Base-by-base conservation (phyloP, 306 rosid genomes). In the Vachellia pachyceras region DNA sequence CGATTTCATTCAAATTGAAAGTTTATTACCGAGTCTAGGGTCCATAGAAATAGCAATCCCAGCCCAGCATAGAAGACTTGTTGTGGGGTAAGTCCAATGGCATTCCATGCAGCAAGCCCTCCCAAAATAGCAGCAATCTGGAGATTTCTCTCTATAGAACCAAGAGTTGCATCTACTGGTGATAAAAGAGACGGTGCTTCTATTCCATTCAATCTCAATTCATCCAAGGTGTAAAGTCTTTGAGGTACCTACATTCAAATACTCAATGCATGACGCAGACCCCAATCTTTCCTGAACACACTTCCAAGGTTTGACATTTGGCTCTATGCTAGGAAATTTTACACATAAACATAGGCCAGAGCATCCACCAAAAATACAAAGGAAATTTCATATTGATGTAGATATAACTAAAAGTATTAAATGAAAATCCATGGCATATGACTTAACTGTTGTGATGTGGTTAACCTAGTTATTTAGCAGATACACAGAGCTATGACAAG, bases 141-240 rank as follows among this genome's bases (percentile, higher is more conserved):
- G 47, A 93, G 85, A 77, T 88, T 91, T 72, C 98, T 88, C 78
- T 95, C 89, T 13, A n/a, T n/a, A 17, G 97, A 86, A 80, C 97
- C 98, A 73, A 95, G 98, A 75, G 98, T 95, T 33, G 90, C 23
- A 78, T 95, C 99, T 39, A 80, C 93, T 0, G 97, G 98, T 15
- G 98, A 93, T 7, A 95, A 80, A 86, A 95, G 97, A 68, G 99
- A 89, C 3, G 76, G 25, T 3, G 99, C 18, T 66, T 90, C 94
- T 18, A 95, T 95, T 74, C 97, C 96, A 82, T 95, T 95, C 65
- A 93, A 86, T 92, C 86, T 95, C 84, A 95, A 86, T 85, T 95
- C 99, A 71, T 93, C 98, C 90, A 95, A 90, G 49, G 94, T 84
- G 87, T 95, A 95, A 29, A 95, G 96, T 85, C 99, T 93, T 76